phyloP scores from a whole-genome alignment of 345 rosid genomes.

The Brassica carinata region DNA sequence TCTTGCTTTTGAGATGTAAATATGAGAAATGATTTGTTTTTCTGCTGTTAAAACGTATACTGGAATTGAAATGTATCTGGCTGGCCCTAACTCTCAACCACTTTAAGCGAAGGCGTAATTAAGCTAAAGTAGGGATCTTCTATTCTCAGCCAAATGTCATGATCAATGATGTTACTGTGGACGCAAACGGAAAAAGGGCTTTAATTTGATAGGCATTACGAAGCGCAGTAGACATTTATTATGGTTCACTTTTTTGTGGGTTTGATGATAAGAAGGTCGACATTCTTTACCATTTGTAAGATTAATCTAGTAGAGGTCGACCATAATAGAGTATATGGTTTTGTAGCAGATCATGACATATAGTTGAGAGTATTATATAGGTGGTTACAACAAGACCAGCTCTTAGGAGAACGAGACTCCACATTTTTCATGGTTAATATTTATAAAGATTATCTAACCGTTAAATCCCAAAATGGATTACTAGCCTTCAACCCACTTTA shows the following conservation, averaged over 20 bases:
- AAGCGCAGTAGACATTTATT: slow-evolving; percentile 2
- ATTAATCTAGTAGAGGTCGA: not conserved
- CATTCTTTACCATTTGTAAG: not conserved
- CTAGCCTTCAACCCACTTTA: not conserved
- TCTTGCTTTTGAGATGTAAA: not conserved
- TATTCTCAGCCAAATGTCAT: not conserved
- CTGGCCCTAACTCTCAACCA: slow-evolving; percentile 25
- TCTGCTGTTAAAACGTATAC: not conserved
- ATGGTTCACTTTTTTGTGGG: not conserved
- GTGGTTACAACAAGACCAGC: not conserved
- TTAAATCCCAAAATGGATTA: not conserved
- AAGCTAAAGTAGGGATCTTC: not conserved
- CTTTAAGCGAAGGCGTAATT: slow-evolving; percentile 7
- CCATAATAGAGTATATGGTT: not conserved
- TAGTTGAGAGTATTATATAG: too few species aligned
- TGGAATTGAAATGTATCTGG: not conserved
- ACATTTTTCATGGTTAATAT: not conserved
- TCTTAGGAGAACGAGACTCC: not conserved
- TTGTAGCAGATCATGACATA: not conserved
- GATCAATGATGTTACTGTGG: slow-evolving; percentile 14
- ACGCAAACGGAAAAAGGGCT: not conserved
- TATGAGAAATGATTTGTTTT: not conserved
- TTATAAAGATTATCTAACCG: not conserved
- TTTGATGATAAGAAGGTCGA: not conserved
- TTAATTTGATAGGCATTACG: slow-evolving; percentile 5